Conservation (phyloP, 192 early-diverging fungal species). For the Dissophora ornata region DNA sequence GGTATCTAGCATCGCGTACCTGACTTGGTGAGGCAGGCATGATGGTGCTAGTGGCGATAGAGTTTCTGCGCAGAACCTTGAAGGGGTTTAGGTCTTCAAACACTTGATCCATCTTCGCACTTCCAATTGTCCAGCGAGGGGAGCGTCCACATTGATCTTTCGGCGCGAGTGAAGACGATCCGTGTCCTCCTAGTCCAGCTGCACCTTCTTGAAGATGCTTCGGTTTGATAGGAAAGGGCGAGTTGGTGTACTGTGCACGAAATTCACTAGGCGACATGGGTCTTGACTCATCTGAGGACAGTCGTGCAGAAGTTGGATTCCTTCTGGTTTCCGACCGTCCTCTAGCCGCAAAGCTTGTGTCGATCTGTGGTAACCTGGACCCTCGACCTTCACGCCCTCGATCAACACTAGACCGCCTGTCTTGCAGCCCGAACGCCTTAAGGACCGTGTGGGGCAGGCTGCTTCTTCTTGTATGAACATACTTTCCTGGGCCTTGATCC, state of each 20-base stretch:
- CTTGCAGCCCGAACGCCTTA: constrained; percentile 1
- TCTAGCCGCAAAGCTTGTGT: constrained; percentile 4
- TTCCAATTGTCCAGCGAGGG: constrained; percentile 16
- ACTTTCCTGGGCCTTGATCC: too few relatives aligned
- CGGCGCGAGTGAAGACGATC: background rate
- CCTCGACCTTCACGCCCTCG: constrained; percentile 1
- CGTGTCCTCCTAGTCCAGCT: constrained; percentile 1
- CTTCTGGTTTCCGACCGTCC: constrained; percentile 16
- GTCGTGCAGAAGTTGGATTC: background rate
- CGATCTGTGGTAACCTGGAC: constrained; percentile 13
- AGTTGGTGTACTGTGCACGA: constrained; percentile 28
- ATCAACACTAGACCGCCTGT: background rate
- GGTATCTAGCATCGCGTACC: background rate
- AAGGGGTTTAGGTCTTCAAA: constrained; percentile 41
- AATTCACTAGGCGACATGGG: constrained; percentile 29
- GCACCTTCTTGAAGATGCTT: constrained; percentile 24
- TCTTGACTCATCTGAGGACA: background rate
- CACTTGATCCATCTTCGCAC: constrained; percentile 20
- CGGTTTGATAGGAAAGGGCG: constrained; percentile 17
- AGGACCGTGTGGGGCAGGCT: constrained; percentile 5
- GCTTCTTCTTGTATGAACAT: background rate
- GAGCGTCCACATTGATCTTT: background rate
- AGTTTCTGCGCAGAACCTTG: constrained; percentile 13
- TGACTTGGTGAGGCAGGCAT: constrained; percentile 1
- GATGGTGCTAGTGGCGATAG: background rate